phyloP scores from a whole-genome alignment of 768 basidiomycete species.

The Serendipita vermifera region DNA sequence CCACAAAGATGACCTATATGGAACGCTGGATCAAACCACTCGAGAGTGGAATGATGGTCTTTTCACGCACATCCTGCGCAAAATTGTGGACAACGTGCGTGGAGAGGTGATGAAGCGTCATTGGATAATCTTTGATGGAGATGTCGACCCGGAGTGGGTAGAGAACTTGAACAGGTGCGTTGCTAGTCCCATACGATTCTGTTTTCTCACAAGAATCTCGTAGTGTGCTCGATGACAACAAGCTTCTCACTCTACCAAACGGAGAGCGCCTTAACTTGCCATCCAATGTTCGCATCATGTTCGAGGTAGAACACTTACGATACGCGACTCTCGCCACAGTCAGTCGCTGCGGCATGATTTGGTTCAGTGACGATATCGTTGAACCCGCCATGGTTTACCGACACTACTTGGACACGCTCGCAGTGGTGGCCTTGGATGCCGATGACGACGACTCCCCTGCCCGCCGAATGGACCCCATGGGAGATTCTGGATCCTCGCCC shows the following conservation, averaged over 20 bases:
- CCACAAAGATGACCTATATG: slow-evolving; percentile 95
- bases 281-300: slow-evolving; percentile 96
- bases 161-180: slow-evolving; percentile 95
- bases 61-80: slow-evolving; percentile 93
- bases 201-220: slow-evolving; percentile 6
- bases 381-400: slow-evolving; percentile 84
- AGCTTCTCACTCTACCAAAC: slow-evolving; percentile 89
- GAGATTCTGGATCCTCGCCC: slow-evolving; percentile 22
- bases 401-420: slow-evolving; percentile 70
- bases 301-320: slow-evolving; percentile 94
- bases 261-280: slow-evolving; percentile 96
- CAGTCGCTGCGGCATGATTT: slow-evolving; percentile 99
- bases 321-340: slow-evolving; percentile 97
- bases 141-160: slow-evolving; percentile 99
- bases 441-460: slow-evolving; percentile 73
- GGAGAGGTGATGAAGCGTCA: slow-evolving; percentile 93
- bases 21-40: slow-evolving; percentile 91
- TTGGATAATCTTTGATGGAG: slow-evolving; percentile 99
- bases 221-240: slow-evolving; percentile 98
- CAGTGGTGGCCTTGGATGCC: slow-evolving; percentile 63
- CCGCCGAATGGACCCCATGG: slow-evolving; percentile 40
- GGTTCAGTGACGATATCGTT: slow-evolving; percentile 97
- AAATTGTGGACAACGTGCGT: slow-evolving; percentile 96
- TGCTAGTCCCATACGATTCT: not conserved
- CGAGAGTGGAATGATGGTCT: slow-evolving; percentile 99